Base-by-base conservation (phyloP, 2,329 filamentous ascomycete genomes). In the Torrubiella hemipterigena region DNA sequence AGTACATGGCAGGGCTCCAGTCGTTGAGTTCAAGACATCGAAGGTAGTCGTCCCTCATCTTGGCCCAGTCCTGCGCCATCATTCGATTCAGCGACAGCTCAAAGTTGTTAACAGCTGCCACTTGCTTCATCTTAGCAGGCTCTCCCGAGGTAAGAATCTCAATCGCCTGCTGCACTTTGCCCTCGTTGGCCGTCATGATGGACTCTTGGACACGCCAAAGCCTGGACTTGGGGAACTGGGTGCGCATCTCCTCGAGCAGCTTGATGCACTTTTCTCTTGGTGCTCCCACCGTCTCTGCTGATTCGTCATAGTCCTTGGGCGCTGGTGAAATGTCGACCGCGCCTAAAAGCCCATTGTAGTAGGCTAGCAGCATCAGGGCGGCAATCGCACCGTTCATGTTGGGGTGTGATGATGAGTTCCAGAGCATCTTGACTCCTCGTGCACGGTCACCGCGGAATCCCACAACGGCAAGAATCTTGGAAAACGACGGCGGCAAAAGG, bases 341-440 rank as follows among this genome's bases (percentile, higher is more conserved):
- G 2, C 82, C 83, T 12, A 93, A 68, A 19, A 94, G 70, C 6
- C 80, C 81, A 49, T 94, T 93, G 57, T 95, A 93, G 54, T 86
- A 96, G 1, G 74, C 77, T 12, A 96, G 66, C 0, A 95, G 62
- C 17, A 84, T 71, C 24, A 96, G 66, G 0, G 80, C 84, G 0
- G 87, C 78, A 49, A 96, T 79, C 6, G 83, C 89, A n/a, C 87
- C 89, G 48, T 95, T 93, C 46, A 96, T 72, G 51, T 94, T 94
- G 38, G 77, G 60, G 51, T 87, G 91, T 30, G 77, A 76, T 15
- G 84, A 86, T 10, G 85, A 83, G 50, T 83, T 77, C 91, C 91
- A 98, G 5, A 98, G 73, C 73, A 95, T 81, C 23, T 70, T 66
- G 19, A 95, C 67, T 8, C 87, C 91, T 23, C 79, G 70, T 38